Evolutionary conservation across 2,329 filamentous ascomycete genomes (phyloP).

Genomic region (Pseudocercospora pini-densiflorae): DNA sequence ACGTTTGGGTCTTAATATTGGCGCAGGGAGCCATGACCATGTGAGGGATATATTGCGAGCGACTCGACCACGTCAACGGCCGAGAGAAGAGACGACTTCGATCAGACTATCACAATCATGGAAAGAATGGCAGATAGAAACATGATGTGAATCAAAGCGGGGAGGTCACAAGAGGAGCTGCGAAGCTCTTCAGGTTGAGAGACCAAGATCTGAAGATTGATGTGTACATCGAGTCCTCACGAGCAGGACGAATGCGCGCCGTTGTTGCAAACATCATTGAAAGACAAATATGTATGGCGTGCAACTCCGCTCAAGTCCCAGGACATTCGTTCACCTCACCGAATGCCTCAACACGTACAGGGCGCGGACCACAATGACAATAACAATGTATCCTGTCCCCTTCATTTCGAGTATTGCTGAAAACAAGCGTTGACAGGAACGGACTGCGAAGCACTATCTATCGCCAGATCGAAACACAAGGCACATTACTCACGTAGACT

Average conservation of each 20-base stretch:
- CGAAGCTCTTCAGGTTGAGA: neutral
- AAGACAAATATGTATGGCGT: neutral
- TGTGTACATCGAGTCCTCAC: neutral
- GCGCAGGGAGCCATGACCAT: neutral
- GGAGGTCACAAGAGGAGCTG: neutral
- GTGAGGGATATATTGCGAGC: too few species aligned
- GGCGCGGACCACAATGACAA: neutral
- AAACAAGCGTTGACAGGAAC: too few species aligned
- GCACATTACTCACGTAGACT: too few species aligned
- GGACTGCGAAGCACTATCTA: too few species aligned
- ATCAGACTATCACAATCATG: neutral
- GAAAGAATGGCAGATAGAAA: neutral
- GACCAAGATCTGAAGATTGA: neutral
- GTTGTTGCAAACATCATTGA: neutral
- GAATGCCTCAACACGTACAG: neutral
- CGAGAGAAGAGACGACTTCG: neutral
- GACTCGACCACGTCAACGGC: too few species aligned
- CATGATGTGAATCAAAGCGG: neutral
- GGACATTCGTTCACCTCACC: neutral
- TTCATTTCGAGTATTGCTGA: neutral
- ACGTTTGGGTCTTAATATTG: neutral
- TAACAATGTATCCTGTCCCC: neutral
- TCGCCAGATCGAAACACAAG: too few species aligned
- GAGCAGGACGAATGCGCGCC: neutral
- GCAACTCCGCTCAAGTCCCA: neutral